Percentiles rank a stretch among this genome's conserved stretches.
These are phyloP conservation scores for Schwanniomyces sp. DNA, from an alignment of 805 yeast genomes.

Conservation along the genomic window DNA sequence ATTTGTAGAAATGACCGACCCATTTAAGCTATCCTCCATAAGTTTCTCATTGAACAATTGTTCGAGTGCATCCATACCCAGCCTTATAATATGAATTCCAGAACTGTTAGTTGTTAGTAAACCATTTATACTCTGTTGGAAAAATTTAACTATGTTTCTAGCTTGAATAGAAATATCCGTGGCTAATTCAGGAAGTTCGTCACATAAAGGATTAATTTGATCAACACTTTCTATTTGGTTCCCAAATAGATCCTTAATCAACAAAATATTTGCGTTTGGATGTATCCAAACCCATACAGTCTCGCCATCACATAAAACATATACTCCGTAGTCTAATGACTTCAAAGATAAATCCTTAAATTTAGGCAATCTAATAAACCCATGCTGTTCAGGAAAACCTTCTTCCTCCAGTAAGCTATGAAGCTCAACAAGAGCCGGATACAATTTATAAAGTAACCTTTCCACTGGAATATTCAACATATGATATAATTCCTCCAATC, in stretches of 20 bases:
- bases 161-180: constrained; percentile 71
- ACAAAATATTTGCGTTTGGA: constrained; percentile 60
- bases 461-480: constrained; percentile 57
- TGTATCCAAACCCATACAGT: constrained; percentile 65
- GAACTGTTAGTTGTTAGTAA: constrained; percentile 23
- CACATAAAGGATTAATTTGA: constrained; percentile 47
- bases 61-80: constrained; percentile 62
- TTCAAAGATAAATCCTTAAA: constrained; percentile 43
- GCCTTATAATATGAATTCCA: constrained; percentile 61
- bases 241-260: constrained; percentile 77
- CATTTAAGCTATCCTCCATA: constrained; percentile 66
- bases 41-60: constrained; percentile 52
- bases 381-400: constrained; percentile 33
- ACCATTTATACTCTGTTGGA: constrained; percentile 37
- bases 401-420: constrained; percentile 65
- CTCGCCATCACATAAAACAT: constrained; percentile 70
- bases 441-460: constrained; percentile 61
- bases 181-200: constrained; percentile 67
- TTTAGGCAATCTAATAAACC: constrained; percentile 50
- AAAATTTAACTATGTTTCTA: constrained; percentile 58
- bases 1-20: constrained; percentile 36
- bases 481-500: constrained; percentile 54
- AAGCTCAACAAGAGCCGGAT: constrained; percentile 77
- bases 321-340: constrained; percentile 69
- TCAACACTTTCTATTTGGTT: constrained; percentile 42